Conservation (phyloP, 345 rosid species). For the Melaleuca quinquenervia region DNA sequence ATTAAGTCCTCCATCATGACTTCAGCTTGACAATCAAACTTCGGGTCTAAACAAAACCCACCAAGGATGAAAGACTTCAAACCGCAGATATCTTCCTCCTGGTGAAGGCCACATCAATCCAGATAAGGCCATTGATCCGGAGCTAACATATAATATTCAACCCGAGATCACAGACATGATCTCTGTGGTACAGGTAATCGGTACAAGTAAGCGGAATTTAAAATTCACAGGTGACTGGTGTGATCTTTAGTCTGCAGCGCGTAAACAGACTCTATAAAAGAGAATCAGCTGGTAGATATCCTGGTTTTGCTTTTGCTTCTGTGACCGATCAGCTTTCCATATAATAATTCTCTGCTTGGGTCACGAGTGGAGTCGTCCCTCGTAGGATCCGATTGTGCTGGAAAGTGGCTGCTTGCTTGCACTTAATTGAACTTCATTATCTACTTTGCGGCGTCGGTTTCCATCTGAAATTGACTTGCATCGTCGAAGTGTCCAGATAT, state of each 20-base stretch:
- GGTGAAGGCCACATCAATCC: conserved; percentile 54
- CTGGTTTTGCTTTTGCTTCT: neutral
- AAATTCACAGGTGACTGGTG: neutral
- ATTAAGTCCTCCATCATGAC: conserved; percentile 41
- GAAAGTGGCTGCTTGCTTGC: neutral
- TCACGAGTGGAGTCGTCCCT: neutral
- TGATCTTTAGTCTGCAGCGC: neutral
- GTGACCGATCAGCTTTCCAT: neutral
- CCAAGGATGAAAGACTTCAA: conserved; percentile 18
- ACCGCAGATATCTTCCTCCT: conserved; percentile 26
- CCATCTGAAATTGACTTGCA: no score
- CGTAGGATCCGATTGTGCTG: neutral
- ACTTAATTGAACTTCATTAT: no score
- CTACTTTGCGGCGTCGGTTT: no score
- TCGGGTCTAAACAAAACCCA: conserved; percentile 8
- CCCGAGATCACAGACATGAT: conserved; percentile 32
- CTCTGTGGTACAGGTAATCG: conserved; percentile 26
- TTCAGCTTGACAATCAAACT: conserved; percentile 20
- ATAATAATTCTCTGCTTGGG: neutral
- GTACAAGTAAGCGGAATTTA: neutral
- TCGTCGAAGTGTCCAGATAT: no score
- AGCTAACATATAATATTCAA: conserved; percentile 31
- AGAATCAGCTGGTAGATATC: neutral
- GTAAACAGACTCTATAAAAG: neutral
- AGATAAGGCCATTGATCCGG: conserved; percentile 29